These are phyloP conservation scores for Oxyria digyna DNA, from an alignment of 148 eudicot genomes.

Conservation along the genomic window DNA sequence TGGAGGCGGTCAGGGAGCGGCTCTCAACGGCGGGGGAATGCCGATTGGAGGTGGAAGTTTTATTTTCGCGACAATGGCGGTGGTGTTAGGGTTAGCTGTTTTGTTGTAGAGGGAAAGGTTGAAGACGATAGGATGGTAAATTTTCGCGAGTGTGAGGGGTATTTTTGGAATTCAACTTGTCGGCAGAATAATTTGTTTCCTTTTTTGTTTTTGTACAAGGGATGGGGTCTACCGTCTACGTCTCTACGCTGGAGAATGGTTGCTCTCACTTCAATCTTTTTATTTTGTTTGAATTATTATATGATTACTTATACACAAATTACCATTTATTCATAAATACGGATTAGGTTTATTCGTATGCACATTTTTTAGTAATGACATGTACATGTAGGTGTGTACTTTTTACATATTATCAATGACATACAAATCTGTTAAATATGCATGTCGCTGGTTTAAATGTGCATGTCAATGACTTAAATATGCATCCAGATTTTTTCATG, in stretches of 20 bases:
- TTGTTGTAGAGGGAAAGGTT: background rate
- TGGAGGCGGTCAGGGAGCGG: constrained; percentile 25
- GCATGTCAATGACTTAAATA: too few relatives aligned
- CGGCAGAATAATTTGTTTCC: background rate
- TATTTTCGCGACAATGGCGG: background rate
- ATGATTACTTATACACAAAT: too few relatives aligned
- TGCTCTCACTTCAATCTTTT: too few relatives aligned
- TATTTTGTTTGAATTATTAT: too few relatives aligned
- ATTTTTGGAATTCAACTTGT: background rate
- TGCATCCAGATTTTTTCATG: too few relatives aligned
- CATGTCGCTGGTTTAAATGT: too few relatives aligned
- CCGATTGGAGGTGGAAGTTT: constrained; percentile 6
- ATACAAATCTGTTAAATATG: too few relatives aligned
- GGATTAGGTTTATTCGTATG: too few relatives aligned
- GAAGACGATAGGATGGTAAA: background rate
- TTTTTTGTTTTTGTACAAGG: background rate
- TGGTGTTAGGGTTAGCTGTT: background rate
- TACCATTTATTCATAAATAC: too few relatives aligned
- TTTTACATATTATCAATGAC: too few relatives aligned
- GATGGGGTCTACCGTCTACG: background rate
- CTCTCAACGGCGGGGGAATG: constrained; percentile 10
- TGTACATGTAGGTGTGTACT: too few relatives aligned
- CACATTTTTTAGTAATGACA: too few relatives aligned
- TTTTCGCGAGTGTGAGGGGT: background rate
- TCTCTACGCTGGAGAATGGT: background rate